Evolutionary conservation across 352 stramenopile genomes (phyloP).

Genomic region (Phytophthora kernoviae): DNA sequence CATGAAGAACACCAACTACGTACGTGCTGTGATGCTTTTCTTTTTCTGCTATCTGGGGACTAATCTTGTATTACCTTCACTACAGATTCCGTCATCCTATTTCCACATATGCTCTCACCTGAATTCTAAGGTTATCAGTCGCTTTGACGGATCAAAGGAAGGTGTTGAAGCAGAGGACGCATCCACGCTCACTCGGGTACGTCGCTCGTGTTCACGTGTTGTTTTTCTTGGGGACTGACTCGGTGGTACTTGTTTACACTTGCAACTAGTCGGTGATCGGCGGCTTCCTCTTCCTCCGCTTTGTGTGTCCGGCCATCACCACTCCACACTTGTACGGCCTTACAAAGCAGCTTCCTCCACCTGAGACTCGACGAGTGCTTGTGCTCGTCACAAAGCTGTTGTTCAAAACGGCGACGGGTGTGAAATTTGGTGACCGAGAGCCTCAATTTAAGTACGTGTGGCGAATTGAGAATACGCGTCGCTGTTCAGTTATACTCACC

Average conservation of each 20-base stretch:
- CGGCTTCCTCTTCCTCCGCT: constrained; percentile 88
- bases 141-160: constrained; percentile 68
- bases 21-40: constrained; percentile 16
- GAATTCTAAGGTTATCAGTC: constrained; percentile 71
- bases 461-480: background rate
- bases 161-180: constrained; percentile 63
- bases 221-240: constrained; percentile 1
- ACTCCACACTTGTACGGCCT: constrained; percentile 87
- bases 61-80: constrained; percentile 9
- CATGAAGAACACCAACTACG: constrained; percentile 54
- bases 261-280: constrained; percentile 75
- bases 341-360: constrained; percentile 65
- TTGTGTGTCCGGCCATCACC: constrained; percentile 89
- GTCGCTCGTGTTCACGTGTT: constrained; percentile 7
- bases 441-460: constrained; percentile 72
- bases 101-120: constrained; percentile 82
- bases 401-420: constrained; percentile 88
- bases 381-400: constrained; percentile 89
- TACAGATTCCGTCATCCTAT: constrained; percentile 70
- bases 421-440: constrained; percentile 86
- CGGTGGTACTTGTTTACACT: constrained; percentile 3
- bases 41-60: background rate
- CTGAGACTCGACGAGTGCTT: constrained; percentile 81
- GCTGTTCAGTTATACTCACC: background rate
- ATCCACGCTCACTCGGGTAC: constrained; percentile 57